Evolutionary conservation across 1,284 basidiomycete genomes (phyloP), one percentile per base, ranked within the genome.

Genomic region (Fomitopsis schrenkii): DNA sequence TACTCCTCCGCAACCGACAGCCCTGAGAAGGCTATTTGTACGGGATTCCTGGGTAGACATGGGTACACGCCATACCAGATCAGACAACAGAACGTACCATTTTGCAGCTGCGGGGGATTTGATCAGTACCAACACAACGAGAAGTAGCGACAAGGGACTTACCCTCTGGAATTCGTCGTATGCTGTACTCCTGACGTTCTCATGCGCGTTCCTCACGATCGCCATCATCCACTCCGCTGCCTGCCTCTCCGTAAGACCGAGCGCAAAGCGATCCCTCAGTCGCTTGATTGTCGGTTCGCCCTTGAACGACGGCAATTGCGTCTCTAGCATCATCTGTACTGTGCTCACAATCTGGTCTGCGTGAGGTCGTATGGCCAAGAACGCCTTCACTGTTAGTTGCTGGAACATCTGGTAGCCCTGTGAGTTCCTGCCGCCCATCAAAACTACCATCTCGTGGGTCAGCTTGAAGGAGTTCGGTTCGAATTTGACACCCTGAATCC

Each of bases 381-480:
- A 99, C 0, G 94, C 95, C 75, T 98, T 98, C 68, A 98, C 87
- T 2, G 94, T 95, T 44, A 99, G 83, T 70, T 95, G 93, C 70
- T 93, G 90, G 82, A 99, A 99, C 59, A 95, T 84, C 60, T 90
- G 86, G 75, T 97, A 99, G 14, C 97, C 97, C 75, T 96, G 91
- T 1, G 93, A 95, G 69, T 92, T 85, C 62, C 90, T 84, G 12
- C 97, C 97, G 55, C 97, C 97, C 97, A 99, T 99, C 36, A 99
- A 81, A 14, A 91, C 83, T 19, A 99, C 91, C 96, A 99, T 99
- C 74, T 99, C 97, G 72, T 95, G 94, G 63, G 94, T 96, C 38
- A 99, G 84, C 79, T 99, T 99, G 88, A 99, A 99, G 17, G 94
- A 96, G 72, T 85, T 91, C 0, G 96, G 95, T 72, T 98, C 96